Conservation (phyloP, 768 basidiomycete species). For the Polyporus arcularius region DNA sequence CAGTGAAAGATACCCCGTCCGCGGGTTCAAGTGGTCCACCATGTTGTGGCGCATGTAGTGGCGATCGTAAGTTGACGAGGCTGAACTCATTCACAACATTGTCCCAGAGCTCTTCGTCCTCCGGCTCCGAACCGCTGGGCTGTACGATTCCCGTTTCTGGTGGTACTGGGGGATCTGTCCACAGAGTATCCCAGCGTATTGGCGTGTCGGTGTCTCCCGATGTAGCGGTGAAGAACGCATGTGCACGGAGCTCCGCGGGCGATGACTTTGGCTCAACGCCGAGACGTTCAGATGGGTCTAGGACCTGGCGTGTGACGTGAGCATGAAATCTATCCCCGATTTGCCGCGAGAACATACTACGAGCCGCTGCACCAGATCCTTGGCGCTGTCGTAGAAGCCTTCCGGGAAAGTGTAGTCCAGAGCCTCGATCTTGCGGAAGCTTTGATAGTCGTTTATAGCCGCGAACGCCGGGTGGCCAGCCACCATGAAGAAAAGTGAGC, state of each 20-base stretch:
- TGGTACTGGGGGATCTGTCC: constrained; percentile 14
- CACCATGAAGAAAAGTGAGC: constrained; percentile 12
- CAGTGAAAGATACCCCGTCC: not conserved
- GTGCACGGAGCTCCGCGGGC: constrained; percentile 8
- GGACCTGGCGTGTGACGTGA: not conserved
- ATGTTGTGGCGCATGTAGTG: constrained; percentile 1
- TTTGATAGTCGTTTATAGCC: constrained; percentile 20
- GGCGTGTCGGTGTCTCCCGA: not conserved
- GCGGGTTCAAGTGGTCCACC: not conserved
- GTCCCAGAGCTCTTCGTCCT: constrained; percentile 13
- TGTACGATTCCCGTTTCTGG: constrained; percentile 13
- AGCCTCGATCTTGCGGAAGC: constrained; percentile 20
- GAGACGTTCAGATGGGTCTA: constrained; percentile 17
- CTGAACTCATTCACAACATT: constrained; percentile 17
- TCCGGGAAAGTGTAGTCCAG: constrained; percentile 15
- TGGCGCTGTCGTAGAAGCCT: constrained; percentile 11
- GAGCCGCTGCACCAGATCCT: constrained; percentile 9
- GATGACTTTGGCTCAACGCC: constrained; percentile 16
- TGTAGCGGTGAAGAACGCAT: constrained; percentile 6
- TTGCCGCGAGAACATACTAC: not conserved
- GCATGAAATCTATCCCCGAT: not conserved
- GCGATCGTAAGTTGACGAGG: constrained; percentile 10
- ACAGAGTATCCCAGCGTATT: constrained; percentile 11
- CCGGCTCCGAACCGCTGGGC: not conserved
- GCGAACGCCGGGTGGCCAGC: constrained; percentile 11